Evolutionary conservation across 2,329 filamentous ascomycete genomes (phyloP).

Genomic region (Biscogniauxia marginata): DNA sequence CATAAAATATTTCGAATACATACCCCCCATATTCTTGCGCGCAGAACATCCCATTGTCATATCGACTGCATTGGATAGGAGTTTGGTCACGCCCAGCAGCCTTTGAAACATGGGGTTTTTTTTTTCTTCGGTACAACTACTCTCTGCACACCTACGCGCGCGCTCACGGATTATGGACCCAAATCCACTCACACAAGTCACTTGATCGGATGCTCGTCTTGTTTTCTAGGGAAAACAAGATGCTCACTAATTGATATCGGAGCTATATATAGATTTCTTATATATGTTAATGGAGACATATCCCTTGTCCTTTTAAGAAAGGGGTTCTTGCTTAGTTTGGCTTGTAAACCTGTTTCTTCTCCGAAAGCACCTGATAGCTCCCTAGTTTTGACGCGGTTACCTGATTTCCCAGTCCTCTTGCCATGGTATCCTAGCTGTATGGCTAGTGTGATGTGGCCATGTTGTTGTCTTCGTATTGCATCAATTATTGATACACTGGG

Average conservation of each 20-base stretch:
- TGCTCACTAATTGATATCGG: not conserved
- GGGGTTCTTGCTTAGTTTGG: no score
- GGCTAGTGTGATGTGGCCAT: no score
- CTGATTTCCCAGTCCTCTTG: no score
- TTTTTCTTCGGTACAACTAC: constrained; percentile 9
- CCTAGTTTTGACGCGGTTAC: no score
- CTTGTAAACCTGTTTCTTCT: no score
- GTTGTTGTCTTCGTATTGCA: no score
- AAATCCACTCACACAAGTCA: not conserved
- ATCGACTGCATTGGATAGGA: constrained; percentile 32
- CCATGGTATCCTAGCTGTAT: no score
- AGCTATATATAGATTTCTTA: constrained; percentile 8
- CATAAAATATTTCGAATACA: not conserved
- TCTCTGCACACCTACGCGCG: constrained; percentile 12
- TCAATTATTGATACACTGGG: no score
- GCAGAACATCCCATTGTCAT: constrained; percentile 1
- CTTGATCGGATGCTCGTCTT: not conserved
- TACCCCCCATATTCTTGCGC: constrained; percentile 2
- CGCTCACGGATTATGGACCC: constrained; percentile 2
- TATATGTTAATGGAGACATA: constrained; percentile 22
- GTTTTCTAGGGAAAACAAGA: not conserved
- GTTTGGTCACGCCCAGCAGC: constrained; percentile 21
- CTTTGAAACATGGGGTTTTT: not conserved
- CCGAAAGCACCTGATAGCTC: no score
- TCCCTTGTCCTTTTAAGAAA: constrained; percentile 5